These are phyloP conservation scores for Colletotrichum musae DNA, from an alignment of 2,329 filamentous ascomycete species.

Conservation along the genomic window DNA sequence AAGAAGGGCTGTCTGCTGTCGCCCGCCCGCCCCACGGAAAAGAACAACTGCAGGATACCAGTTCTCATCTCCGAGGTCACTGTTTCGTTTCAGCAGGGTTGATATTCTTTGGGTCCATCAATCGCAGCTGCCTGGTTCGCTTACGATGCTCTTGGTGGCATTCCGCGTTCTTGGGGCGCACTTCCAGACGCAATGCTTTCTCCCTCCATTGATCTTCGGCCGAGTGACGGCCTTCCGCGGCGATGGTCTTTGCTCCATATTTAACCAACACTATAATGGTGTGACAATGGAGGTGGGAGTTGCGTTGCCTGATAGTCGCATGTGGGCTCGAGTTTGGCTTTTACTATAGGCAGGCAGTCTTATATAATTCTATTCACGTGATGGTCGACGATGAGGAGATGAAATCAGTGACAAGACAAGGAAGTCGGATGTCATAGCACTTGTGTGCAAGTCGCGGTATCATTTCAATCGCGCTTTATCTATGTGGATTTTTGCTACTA, in stretches of 20 bases:
- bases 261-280: background rate
- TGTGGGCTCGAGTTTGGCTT: too few species aligned
- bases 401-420: too few species aligned
- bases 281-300: too few species aligned
- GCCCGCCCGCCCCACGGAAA: background rate
- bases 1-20: too few species aligned
- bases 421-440: too few species aligned
- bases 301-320: too few species aligned
- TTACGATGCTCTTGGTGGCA: constrained; percentile 1
- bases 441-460: too few species aligned
- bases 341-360: too few species aligned
- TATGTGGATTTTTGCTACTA: too few species aligned
- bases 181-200: background rate
- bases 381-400: too few species aligned
- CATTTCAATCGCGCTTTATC: too few species aligned
- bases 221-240: background rate
- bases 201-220: background rate
- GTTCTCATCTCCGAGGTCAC: background rate
- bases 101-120: background rate
- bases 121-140: constrained; percentile 9
- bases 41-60: background rate
- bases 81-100: constrained; percentile 15
- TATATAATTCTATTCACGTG: too few species aligned
- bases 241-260: background rate
- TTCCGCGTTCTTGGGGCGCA: background rate